phyloP scores from a whole-genome alignment of 768 basidiomycete species.

The Fomitopsis pulvina region DNA sequence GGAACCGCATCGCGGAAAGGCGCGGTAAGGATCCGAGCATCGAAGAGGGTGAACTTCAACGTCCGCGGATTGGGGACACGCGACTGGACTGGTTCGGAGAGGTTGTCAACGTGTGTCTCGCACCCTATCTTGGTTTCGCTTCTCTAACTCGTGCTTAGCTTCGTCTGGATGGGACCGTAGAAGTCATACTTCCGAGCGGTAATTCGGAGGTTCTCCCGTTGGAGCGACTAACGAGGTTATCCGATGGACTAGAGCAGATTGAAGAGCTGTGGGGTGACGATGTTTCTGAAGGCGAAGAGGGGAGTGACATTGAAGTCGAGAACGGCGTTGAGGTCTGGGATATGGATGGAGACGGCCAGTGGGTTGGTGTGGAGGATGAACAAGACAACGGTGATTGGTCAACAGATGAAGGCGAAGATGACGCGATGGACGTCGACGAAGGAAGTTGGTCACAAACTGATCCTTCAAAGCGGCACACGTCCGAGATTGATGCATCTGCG shows the following conservation, averaged over 20 bases:
- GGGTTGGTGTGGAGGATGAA: conserved; percentile 19
- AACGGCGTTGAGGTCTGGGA: conserved; percentile 35
- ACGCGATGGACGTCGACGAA: conserved; percentile 34
- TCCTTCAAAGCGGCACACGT: conserved; percentile 7
- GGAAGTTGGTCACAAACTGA: conserved; percentile 23
- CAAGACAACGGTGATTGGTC: conserved; percentile 26
- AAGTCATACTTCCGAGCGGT: conserved; percentile 64
- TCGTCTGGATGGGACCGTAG: conserved; percentile 65
- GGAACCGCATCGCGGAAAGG: conserved; percentile 46
- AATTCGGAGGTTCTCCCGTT: conserved; percentile 46
- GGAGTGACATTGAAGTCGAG: conserved; percentile 30
- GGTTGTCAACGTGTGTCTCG: conserved; percentile 54
- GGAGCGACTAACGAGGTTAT: conserved; percentile 64
- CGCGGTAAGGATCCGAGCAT: conserved; percentile 28
- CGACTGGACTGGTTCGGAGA: conserved; percentile 80
- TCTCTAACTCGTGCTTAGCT: conserved; percentile 37
- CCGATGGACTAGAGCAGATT: conserved; percentile 77
- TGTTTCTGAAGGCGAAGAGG: conserved; percentile 23
- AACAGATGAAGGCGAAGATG: conserved; percentile 29
- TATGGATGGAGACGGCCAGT: conserved; percentile 33
- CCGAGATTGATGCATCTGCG: too few species aligned
- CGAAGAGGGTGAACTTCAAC: conserved; percentile 36
- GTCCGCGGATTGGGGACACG: conserved; percentile 33
- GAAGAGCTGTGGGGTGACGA: conserved; percentile 58
- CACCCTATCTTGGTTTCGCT: neutral